phyloP scores from a whole-genome alignment of 345 rosid genomes.

The Eutrema heterophyllum region DNA sequence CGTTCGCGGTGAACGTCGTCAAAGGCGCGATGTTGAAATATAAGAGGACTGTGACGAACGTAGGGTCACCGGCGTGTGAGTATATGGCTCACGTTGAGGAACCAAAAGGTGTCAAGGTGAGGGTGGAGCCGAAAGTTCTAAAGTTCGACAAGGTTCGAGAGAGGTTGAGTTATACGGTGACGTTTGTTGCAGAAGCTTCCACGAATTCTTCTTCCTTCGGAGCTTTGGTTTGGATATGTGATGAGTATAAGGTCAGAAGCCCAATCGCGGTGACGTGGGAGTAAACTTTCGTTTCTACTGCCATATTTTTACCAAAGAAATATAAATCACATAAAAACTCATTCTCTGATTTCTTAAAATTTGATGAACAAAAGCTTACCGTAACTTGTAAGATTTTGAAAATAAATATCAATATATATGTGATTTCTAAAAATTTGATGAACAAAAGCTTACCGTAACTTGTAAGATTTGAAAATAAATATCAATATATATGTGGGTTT shows the following conservation, averaged over 20 bases:
- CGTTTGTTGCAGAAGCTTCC: slow-evolving; percentile 25
- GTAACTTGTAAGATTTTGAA: slow-evolving; percentile 11
- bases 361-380: neutral
- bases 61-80: slow-evolving; percentile 44
- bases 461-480: slow-evolving; percentile 14
- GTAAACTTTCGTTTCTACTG: neutral
- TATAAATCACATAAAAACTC: neutral
- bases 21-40: slow-evolving; percentile 25
- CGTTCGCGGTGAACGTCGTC: slow-evolving; percentile 51
- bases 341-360: neutral
- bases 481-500: neutral
- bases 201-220: slow-evolving; percentile 38
- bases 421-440: neutral
- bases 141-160: slow-evolving; percentile 43
- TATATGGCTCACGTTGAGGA: slow-evolving; percentile 43
- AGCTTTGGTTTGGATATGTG: slow-evolving; percentile 55
- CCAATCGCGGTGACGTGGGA: slow-evolving; percentile 68
- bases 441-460: neutral
- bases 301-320: no score
- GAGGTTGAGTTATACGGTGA: slow-evolving; percentile 54
- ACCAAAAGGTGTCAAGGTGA: slow-evolving; percentile 47
- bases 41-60: slow-evolving; percentile 64
- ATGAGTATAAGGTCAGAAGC: slow-evolving; percentile 50
- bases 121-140: slow-evolving; percentile 48
- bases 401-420: neutral